Percentiles rank a stretch among this genome's conserved stretches.
Conservation (phyloP, 2,329 filamentous ascomycete genomes). For the Amauroascus verrucosus region DNA sequence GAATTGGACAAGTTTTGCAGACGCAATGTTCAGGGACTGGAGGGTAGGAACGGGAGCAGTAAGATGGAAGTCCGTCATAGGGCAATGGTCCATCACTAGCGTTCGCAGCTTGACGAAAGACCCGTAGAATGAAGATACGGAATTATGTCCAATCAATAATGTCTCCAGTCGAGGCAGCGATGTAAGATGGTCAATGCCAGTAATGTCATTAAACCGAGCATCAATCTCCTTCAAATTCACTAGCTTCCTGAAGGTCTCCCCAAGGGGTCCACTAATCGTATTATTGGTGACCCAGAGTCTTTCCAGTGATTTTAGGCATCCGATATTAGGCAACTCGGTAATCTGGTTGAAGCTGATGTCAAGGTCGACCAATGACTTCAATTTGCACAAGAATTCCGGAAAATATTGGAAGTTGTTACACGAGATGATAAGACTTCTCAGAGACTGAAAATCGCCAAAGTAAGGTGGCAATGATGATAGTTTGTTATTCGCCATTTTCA, state of each 20-base stretch:
- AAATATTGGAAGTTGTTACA: conserved; percentile 86
- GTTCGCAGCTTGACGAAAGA: conserved; percentile 76
- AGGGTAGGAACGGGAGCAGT: conserved; percentile 65
- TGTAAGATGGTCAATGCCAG: conserved; percentile 77
- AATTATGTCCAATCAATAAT: conserved; percentile 83
- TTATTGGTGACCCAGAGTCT: conserved; percentile 95
- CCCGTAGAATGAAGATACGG: conserved; percentile 78
- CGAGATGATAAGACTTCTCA: conserved; percentile 80
- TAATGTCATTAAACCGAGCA: conserved; percentile 83
- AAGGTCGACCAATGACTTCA: conserved; percentile 77
- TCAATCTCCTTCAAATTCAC: conserved; percentile 78
- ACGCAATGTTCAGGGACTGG: conserved; percentile 78
- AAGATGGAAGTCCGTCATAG: conserved; percentile 86
- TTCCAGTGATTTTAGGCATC: conserved; percentile 68
- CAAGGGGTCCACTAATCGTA: conserved; percentile 64
- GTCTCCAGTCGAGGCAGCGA: conserved; percentile 78
- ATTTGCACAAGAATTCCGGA: conserved; percentile 70
- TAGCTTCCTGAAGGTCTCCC: conserved; percentile 61
- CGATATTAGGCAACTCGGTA: conserved; percentile 65
- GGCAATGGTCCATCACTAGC: conserved; percentile 86
- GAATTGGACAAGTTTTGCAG: conserved; percentile 80
- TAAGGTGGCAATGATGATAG: conserved; percentile 67
- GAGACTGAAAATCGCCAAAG: conserved; percentile 66
- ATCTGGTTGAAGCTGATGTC: conserved; percentile 97
- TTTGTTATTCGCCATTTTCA: conserved; percentile 90